These are phyloP conservation scores for Colletotrichum ledebouriae DNA, from an alignment of 2,329 filamentous ascomycete genomes.

Conservation along the genomic window DNA sequence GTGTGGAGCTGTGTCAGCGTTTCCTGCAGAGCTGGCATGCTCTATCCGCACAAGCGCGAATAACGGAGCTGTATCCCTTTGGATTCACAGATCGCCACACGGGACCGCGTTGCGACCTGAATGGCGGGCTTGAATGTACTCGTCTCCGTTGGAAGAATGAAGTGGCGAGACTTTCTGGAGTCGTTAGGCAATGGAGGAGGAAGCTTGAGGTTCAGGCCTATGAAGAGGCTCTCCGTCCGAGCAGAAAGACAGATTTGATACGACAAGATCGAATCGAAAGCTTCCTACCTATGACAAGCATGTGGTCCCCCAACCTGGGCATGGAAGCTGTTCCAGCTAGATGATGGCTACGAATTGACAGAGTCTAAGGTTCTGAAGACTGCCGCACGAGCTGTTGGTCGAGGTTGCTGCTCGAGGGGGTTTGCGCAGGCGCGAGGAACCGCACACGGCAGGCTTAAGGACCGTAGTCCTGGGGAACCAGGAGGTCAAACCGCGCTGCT, in stretches of 20 bases:
- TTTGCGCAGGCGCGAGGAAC: constrained; percentile 3
- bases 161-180: constrained; percentile 10
- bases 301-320: constrained; percentile 20
- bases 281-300: constrained; percentile 6
- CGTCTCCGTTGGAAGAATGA: background rate
- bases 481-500: constrained; percentile 14
- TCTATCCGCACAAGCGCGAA: constrained; percentile 16
- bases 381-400: constrained; percentile 1
- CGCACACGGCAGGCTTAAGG: constrained; percentile 5
- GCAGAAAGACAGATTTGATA: constrained; percentile 8
- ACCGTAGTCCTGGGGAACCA: constrained; percentile 22
- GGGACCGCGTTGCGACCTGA: constrained; percentile 4
- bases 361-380: constrained; percentile 7
- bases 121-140: background rate
- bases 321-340: constrained; percentile 22
- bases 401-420: background rate
- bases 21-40: constrained; percentile 28
- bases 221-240: constrained; percentile 7
- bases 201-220: background rate
- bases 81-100: constrained; percentile 16
- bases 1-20: constrained; percentile 31
- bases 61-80: constrained; percentile 22
- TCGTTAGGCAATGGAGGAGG: constrained; percentile 9
- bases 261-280: constrained; percentile 7
- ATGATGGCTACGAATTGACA: background rate